phyloP scores from a whole-genome alignment of 2,329 filamentous ascomycete genomes.

The Exophiala lecanii-corni region DNA sequence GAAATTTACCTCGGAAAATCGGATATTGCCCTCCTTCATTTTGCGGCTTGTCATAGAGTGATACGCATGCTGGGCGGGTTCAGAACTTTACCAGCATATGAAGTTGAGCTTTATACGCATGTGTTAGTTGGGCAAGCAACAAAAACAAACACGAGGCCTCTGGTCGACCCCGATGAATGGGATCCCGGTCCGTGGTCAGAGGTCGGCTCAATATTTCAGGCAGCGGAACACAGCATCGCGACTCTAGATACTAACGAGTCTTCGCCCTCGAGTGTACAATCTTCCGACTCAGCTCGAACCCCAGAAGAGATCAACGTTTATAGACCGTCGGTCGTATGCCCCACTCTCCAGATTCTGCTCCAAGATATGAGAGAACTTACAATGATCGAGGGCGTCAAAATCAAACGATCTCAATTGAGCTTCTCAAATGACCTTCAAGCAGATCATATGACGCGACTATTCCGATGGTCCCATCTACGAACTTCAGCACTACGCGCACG shows the following conservation, averaged over 20 bases:
- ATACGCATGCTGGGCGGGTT: conserved; percentile 1
- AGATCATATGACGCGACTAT: background rate
- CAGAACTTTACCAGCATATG: background rate
- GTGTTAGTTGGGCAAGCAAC: background rate
- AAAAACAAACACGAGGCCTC: background rate
- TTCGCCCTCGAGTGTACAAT: too few relatives aligned
- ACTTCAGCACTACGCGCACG: background rate
- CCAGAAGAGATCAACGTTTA: too few relatives aligned
- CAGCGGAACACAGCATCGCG: too few relatives aligned
- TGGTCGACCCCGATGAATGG: background rate
- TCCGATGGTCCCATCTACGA: background rate
- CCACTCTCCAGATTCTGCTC: background rate
- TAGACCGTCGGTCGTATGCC: background rate
- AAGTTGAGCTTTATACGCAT: background rate
- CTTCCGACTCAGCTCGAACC: too few relatives aligned
- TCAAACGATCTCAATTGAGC: background rate
- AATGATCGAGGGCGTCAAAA: background rate
- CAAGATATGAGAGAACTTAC: background rate
- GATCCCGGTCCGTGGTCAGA: conserved; percentile 1
- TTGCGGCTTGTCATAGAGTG: background rate
- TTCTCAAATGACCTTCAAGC: background rate
- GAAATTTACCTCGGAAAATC: background rate
- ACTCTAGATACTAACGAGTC: too few relatives aligned
- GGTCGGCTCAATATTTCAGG: too few relatives aligned
- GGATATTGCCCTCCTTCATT: background rate